phyloP scores from a whole-genome alignment of 176 grass and related monocot genomes.

The Raddia guianensis region DNA sequence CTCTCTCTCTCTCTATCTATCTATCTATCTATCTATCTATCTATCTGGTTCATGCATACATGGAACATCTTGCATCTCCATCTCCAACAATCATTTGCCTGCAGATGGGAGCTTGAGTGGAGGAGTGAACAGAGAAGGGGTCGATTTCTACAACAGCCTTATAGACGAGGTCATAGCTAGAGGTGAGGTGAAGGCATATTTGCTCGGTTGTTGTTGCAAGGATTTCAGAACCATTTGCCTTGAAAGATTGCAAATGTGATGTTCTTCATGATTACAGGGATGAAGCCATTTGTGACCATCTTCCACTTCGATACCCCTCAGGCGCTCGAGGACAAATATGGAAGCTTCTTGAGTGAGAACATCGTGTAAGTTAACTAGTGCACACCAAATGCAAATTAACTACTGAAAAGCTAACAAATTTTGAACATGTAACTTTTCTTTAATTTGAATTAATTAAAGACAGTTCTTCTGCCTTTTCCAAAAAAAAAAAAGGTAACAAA shows the following conservation, averaged over 20 bases:
- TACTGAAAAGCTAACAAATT: too few species aligned
- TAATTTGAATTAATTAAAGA: too few species aligned
- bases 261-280: slow-evolving; percentile 28
- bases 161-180: slow-evolving; percentile 59
- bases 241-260: background rate
- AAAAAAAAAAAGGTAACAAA: too few species aligned
- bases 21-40: too few species aligned
- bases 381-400: background rate
- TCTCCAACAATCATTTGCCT: background rate
- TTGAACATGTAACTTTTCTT: too few species aligned
- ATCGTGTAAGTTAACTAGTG: slow-evolving; percentile 13
- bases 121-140: slow-evolving; percentile 59
- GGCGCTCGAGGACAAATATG: slow-evolving; percentile 57
- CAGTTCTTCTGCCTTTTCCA: too few species aligned
- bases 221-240: too few species aligned
- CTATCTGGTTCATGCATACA: background rate
- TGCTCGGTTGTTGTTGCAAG: too few species aligned
- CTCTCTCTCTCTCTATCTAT: too few species aligned
- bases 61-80: background rate
- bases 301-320: slow-evolving; percentile 72
- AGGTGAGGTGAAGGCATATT: slow-evolving; percentile 45
- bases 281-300: slow-evolving; percentile 63
- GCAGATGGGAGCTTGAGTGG: slow-evolving; percentile 56
- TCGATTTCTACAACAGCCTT: slow-evolving; percentile 66
- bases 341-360: slow-evolving; percentile 50